A percentile compares a stretch with the other conserved stretches of the same genome.
These are phyloP conservation scores for Clausena lansium DNA, from an alignment of 345 rosid species.

Conservation along the genomic window DNA sequence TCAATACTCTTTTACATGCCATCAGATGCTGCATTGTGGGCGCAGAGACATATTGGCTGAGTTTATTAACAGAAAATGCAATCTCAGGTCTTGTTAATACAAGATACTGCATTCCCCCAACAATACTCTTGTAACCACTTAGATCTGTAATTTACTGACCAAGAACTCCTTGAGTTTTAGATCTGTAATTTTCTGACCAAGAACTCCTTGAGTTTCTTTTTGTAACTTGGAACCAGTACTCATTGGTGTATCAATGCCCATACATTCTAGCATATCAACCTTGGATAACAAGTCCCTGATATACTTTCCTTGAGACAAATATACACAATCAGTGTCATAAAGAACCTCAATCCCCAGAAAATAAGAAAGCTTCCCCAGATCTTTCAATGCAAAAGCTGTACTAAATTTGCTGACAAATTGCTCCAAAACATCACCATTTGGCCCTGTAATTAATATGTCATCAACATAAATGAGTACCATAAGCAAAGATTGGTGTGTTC, in stretches of 20 bases:
- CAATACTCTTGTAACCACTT: too few relatives aligned
- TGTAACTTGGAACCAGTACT: too few relatives aligned
- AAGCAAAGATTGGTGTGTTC: too few relatives aligned
- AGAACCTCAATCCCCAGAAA: too few relatives aligned
- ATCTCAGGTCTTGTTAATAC: background rate
- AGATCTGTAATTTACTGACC: background rate
- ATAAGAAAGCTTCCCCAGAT: too few relatives aligned
- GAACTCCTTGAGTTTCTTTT: rapidly evolving
- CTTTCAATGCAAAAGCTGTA: too few relatives aligned
- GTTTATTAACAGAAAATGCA: background rate
- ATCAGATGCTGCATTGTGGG: background rate
- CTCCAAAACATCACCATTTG: too few relatives aligned
- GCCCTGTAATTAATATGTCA: too few relatives aligned
- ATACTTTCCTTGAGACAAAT: too few relatives aligned
- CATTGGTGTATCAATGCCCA: background rate
- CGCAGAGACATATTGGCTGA: background rate
- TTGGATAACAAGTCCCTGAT: too few relatives aligned
- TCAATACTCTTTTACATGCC: background rate
- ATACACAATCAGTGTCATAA: too few relatives aligned
- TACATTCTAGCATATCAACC: background rate
- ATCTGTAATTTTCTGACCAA: background rate
- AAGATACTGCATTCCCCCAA: background rate
- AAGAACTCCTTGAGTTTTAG: rapidly evolving
- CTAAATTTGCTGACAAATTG: background rate
- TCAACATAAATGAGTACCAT: too few relatives aligned